Evolutionary conservation across 306 rosid species (phyloP).

Genomic region (Heteromeles arbutifolia): DNA sequence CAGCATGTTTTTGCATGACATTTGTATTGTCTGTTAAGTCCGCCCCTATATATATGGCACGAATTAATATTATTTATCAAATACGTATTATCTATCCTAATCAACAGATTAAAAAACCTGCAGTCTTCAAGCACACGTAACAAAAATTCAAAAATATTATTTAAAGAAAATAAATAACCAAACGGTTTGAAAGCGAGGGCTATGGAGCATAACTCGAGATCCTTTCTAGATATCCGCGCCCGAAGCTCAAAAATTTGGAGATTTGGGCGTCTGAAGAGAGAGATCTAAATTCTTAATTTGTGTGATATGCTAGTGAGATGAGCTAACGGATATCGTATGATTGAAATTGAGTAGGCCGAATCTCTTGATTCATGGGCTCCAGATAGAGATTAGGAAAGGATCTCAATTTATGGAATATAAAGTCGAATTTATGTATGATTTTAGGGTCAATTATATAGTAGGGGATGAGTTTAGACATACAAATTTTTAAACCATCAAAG

Average conservation of each 20-base stretch:
- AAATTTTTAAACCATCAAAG: neutral
- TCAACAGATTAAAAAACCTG: neutral
- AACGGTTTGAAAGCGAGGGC: neutral
- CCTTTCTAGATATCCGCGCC: rapidly evolving
- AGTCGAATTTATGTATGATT: neutral
- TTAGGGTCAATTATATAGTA: neutral
- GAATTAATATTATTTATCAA: neutral
- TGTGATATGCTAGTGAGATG: too few relatives aligned
- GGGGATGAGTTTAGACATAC: neutral
- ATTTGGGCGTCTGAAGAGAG: rapidly evolving
- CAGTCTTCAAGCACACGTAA: neutral
- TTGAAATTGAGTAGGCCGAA: too few relatives aligned
- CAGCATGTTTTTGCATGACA: neutral
- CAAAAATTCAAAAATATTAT: too few relatives aligned
- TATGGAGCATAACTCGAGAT: neutral
- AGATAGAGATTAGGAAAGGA: rapidly evolving
- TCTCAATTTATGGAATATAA: neutral
- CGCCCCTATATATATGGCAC: neutral
- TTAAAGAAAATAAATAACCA: neutral
- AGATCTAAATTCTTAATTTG: too few relatives aligned
- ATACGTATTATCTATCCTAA: too few relatives aligned
- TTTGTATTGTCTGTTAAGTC: neutral
- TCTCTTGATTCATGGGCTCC: rapidly evolving
- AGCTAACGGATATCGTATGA: rapidly evolving
- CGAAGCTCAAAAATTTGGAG: rapidly evolving